phyloP scores from a whole-genome alignment of 495 filamentous ascomycete species.

The Friedmanniomyces endolithicus region DNA sequence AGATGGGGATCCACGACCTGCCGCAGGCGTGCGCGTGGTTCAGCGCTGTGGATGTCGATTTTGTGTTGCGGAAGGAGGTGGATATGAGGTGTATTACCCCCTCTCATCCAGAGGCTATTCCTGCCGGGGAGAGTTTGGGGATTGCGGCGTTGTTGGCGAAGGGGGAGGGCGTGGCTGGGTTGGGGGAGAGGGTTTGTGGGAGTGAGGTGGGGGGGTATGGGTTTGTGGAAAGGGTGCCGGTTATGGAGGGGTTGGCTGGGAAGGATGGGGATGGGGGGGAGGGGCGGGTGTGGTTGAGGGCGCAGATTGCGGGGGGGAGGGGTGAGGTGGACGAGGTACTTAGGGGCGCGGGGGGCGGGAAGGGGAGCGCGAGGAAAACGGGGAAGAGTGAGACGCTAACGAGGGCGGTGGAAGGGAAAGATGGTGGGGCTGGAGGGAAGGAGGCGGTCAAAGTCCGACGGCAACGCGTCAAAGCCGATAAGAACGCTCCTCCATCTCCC shows the following conservation, averaged over 20 bases:
- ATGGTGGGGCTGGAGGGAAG: background rate
- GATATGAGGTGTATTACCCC: constrained; percentile 96
- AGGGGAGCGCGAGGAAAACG: background rate
- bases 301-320: background rate
- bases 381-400: too few species aligned
- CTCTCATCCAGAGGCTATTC: constrained; percentile 64
- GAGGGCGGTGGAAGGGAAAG: too few species aligned
- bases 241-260: background rate
- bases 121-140: constrained; percentile 73
- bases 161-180: constrained; percentile 49
- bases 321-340: constrained; percentile 5
- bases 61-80: constrained; percentile 89
- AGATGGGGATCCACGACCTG: constrained; percentile 89
- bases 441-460: too few species aligned
- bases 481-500: too few species aligned
- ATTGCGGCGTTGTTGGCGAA: constrained; percentile 63
- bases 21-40: constrained; percentile 92
- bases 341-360: background rate
- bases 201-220: background rate
- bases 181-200: constrained; percentile 29
- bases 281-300: background rate
- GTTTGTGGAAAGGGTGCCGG: background rate
- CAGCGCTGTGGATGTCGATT: constrained; percentile 86
- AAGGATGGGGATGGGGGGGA: background rate
- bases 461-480: background rate